Evolutionary conservation across 371 early-diverging fungal species (phyloP), one percentile per base, ranked within the genome.

Genomic region (Mortierella sp.): DNA sequence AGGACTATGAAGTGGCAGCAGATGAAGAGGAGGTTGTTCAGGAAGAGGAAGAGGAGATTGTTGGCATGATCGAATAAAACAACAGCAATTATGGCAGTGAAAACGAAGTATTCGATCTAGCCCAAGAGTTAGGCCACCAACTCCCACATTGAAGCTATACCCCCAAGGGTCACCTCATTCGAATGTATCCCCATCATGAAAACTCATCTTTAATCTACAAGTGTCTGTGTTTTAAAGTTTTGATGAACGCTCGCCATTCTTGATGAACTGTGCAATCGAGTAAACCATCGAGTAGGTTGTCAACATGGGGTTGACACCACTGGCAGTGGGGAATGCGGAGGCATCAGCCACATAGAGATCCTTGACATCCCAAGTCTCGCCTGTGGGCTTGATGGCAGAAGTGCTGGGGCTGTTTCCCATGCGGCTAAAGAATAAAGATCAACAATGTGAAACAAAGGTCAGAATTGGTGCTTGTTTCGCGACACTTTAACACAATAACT

Each of bases 241-340:
- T 57, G 77, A 37, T 3, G 65, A 13, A 19, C 22, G 19, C 2
- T 69, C 67, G 6, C 56, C 56, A 28, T 54, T 40, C 55, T 64
- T 63, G 46, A 76, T 60, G 48, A 76, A 76, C 43, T 76, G 77
- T 12, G 77, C 77, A 21, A 76, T 76, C 13, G 77, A 76, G 37
- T 69, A 60, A 0, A 69, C 44, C 29, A 76, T 54, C 3, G 77
- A 64, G 48, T 65, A 69, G 17, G 77, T 69, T 3, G 77, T 76
- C 66, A 76, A 59, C 92, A 93, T 93, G 16, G 93, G 92, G 70
- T 92, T 91, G 54, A 93, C 93, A 55, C 94, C 91, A 29, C 90
- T 82, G 5, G 88, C 83, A 3, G 93, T 89, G 5, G 94, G 93
- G 71, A 93, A 89, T 31, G 89, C 34, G 5, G 86, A 86, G 0